A percentile compares a stretch with the other conserved stretches of the same genome.
phyloP scores from a whole-genome alignment of 306 rosid species.

The Dryas alaskensis region DNA sequence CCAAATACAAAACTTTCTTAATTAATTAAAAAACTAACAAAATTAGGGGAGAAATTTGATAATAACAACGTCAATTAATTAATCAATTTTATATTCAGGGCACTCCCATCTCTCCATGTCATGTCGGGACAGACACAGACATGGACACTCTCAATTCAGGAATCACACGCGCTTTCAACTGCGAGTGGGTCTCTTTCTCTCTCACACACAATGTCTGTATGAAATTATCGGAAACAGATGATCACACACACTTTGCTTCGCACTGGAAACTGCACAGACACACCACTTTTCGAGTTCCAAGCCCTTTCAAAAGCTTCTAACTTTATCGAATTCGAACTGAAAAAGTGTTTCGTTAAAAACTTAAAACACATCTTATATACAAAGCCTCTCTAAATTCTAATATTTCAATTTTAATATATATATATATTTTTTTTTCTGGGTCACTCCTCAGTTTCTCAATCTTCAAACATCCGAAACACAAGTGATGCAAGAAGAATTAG shows the following conservation, averaged over 20 bases:
- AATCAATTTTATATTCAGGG: neutral
- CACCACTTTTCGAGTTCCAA: no score
- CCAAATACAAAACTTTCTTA: neutral
- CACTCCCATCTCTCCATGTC: neutral
- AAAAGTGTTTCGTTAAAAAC: no score
- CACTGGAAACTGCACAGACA: no score
- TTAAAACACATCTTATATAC: neutral
- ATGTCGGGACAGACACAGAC: conserved; percentile 15
- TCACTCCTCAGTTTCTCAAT: neutral
- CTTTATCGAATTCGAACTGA: no score
- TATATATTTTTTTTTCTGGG: neutral
- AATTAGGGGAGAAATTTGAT: no score
- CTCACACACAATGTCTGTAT: no score
- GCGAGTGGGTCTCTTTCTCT: conserved; percentile 38
- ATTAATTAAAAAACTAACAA: no score
- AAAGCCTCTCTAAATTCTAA: neutral
- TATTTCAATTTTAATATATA: neutral
- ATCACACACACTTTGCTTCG: no score
- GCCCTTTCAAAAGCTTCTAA: no score
- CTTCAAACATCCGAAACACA: neutral
- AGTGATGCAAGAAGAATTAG: neutral
- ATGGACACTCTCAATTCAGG: neutral
- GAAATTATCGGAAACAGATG: no score
- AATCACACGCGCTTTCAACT: conserved; percentile 26
- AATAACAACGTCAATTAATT: neutral